Conservation (phyloP, 2,329 filamentous ascomycete species). For the Ascochyta pisi region DNA sequence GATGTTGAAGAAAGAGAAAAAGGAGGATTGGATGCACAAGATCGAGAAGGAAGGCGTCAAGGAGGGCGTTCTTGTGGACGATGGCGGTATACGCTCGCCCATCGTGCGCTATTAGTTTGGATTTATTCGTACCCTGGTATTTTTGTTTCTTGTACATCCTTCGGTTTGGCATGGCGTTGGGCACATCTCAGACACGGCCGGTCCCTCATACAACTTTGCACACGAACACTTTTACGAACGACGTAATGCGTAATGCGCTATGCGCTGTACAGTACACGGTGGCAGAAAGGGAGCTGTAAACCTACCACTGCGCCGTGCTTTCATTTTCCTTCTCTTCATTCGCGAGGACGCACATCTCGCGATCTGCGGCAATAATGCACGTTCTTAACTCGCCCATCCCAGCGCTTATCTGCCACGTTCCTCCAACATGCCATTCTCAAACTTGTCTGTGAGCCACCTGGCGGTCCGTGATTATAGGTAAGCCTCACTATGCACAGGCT, state of each 20-base stretch:
- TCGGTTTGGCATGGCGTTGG: slow-evolving; percentile 11
- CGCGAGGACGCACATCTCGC: background rate
- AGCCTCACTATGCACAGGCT: slow-evolving; percentile 3
- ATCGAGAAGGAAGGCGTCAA: slow-evolving; percentile 51
- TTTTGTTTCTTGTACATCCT: slow-evolving; percentile 1
- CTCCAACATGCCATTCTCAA: background rate
- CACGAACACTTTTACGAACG: slow-evolving; percentile 2
- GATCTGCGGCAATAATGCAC: background rate
- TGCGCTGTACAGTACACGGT: slow-evolving; percentile 8
- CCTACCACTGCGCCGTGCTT: background rate
- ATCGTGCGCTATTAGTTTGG: slow-evolving; percentile 43
- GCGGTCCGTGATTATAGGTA: slow-evolving; percentile 2
- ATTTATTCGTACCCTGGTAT: background rate
- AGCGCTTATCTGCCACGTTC: background rate
- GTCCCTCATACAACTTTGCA: background rate
- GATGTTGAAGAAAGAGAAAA: slow-evolving; percentile 48
- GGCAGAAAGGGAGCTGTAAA: background rate
- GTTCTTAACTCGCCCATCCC: slow-evolving; percentile 1
- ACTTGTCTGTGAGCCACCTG: background rate
- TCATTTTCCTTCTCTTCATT: background rate
- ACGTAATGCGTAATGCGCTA: slow-evolving; percentile 30
- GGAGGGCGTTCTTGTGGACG: slow-evolving; percentile 47
- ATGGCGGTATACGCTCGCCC: slow-evolving; percentile 36
- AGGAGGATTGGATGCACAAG: slow-evolving; percentile 52
- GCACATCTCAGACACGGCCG: slow-evolving; percentile 10